phyloP scores from a whole-genome alignment of 2,329 filamentous ascomycete species.

The Leptoxyphium fumago region DNA sequence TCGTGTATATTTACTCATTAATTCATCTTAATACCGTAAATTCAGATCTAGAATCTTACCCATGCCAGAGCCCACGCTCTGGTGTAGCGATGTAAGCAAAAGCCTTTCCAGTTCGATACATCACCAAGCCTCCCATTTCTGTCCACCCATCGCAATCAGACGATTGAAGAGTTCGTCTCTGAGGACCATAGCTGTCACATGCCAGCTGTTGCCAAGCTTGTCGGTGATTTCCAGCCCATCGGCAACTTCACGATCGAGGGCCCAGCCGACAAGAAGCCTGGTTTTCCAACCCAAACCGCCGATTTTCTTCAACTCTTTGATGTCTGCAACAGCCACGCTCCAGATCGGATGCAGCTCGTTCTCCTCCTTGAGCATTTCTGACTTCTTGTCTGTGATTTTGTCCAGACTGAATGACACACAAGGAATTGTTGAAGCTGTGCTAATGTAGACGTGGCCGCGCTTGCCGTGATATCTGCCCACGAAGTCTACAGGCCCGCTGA shows the following conservation, averaged over 20 bases:
- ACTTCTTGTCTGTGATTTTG: constrained; percentile 23
- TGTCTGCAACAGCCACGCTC: constrained; percentile 55
- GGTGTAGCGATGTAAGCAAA: no score
- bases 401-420: constrained; percentile 51
- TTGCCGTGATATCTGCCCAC: constrained; percentile 54
- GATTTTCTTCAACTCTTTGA: constrained; percentile 61
- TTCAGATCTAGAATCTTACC: no score
- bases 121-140: constrained; percentile 73
- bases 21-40: no score
- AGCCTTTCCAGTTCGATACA: neutral
- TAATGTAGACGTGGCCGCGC: constrained; percentile 59
- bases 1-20: no score
- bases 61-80: no score
- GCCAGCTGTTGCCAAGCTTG: constrained; percentile 39
- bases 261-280: constrained; percentile 70
- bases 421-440: constrained; percentile 50
- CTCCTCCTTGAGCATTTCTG: constrained; percentile 28
- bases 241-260: constrained; percentile 55
- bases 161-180: constrained; percentile 73
- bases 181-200: constrained; percentile 56
- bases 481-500: constrained; percentile 60
- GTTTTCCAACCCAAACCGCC: constrained; percentile 76
- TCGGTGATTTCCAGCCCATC: constrained; percentile 58
- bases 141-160: constrained; percentile 57
- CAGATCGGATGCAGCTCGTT: constrained; percentile 46